These are phyloP conservation scores for Colletotrichum tamarilloi DNA, from an alignment of 2,329 filamentous ascomycete species.

Conservation along the genomic window DNA sequence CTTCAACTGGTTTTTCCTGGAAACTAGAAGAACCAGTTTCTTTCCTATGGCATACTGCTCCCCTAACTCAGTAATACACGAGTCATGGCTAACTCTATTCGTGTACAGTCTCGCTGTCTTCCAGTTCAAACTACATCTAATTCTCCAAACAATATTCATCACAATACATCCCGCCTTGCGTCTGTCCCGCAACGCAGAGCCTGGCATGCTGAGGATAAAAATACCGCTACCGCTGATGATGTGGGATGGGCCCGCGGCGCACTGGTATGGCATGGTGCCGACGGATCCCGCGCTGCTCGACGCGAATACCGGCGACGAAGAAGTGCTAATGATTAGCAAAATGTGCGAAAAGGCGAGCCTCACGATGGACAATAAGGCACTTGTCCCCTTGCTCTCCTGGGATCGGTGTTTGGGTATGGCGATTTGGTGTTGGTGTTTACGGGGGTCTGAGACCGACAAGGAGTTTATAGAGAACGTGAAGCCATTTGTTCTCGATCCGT, in stretches of 20 bases:
- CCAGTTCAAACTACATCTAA: slow-evolving; percentile 29
- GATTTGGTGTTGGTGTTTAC: slow-evolving; percentile 29
- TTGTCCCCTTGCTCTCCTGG: slow-evolving; percentile 18
- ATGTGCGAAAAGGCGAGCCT: slow-evolving; percentile 18
- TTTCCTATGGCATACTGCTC: background rate
- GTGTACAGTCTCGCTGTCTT: slow-evolving; percentile 20
- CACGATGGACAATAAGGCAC: slow-evolving; percentile 20
- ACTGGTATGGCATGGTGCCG: slow-evolving; percentile 13
- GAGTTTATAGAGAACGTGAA: slow-evolving; percentile 30
- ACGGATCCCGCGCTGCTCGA: slow-evolving; percentile 11
- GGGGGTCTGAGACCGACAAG: slow-evolving; percentile 17
- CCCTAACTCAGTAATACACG: background rate
- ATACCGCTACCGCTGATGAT: slow-evolving; percentile 17
- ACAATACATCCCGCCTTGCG: slow-evolving; percentile 19
- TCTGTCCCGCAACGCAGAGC: slow-evolving; percentile 22
- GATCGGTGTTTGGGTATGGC: slow-evolving; percentile 28
- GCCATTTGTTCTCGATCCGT: slow-evolving; percentile 22
- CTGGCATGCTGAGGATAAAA: slow-evolving; percentile 7
- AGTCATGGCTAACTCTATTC: background rate
- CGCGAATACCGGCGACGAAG: background rate
- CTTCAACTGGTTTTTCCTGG: too few relatives aligned
- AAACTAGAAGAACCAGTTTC: too few relatives aligned
- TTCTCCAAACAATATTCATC: slow-evolving; percentile 28
- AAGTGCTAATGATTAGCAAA: slow-evolving; percentile 4
- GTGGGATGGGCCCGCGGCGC: slow-evolving; percentile 17